Percentiles rank a stretch among this genome's conserved stretches.
Evolutionary conservation across 2,329 filamentous ascomycete genomes (phyloP).

Genomic region (Metarhizium album): DNA sequence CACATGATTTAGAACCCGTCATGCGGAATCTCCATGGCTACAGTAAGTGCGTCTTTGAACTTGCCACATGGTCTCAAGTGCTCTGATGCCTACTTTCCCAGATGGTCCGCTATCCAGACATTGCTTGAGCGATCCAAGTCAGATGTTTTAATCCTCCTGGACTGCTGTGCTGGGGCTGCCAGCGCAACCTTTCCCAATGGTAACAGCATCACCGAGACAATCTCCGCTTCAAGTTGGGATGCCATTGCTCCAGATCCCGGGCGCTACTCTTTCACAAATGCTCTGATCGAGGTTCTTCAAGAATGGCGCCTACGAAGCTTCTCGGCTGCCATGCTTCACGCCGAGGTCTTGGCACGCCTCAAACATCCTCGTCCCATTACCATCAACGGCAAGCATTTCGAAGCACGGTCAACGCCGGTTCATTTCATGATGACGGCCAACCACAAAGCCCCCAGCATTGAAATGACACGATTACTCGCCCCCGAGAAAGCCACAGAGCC

Average conservation of each 20-base stretch:
- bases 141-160: constrained; percentile 46
- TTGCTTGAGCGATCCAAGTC: constrained; percentile 45
- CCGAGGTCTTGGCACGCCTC: constrained; percentile 46
- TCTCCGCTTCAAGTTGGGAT: constrained; percentile 52
- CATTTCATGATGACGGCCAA: constrained; percentile 55
- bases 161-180: constrained; percentile 49
- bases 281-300: constrained; percentile 46
- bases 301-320: constrained; percentile 45
- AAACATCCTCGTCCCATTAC: constrained; percentile 48
- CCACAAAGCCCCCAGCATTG: constrained; percentile 47
- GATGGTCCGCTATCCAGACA: constrained; percentile 51
- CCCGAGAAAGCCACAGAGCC: constrained; percentile 15
- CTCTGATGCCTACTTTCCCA: constrained; percentile 10
- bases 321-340: constrained; percentile 51
- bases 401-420: constrained; percentile 47
- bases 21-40: constrained; percentile 41
- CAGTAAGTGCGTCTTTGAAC: constrained; percentile 29
- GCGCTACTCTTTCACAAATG: constrained; percentile 48
- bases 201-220: constrained; percentile 49
- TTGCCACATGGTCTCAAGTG: neutral
- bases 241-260: constrained; percentile 49
- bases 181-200: constrained; percentile 49
- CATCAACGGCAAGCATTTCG: constrained; percentile 46
- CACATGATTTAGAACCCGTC: constrained; percentile 30
- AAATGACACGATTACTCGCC: constrained; percentile 31